Base-by-base conservation (phyloP, 148 eudicot genomes). In the Dysphania ambrosioides region DNA sequence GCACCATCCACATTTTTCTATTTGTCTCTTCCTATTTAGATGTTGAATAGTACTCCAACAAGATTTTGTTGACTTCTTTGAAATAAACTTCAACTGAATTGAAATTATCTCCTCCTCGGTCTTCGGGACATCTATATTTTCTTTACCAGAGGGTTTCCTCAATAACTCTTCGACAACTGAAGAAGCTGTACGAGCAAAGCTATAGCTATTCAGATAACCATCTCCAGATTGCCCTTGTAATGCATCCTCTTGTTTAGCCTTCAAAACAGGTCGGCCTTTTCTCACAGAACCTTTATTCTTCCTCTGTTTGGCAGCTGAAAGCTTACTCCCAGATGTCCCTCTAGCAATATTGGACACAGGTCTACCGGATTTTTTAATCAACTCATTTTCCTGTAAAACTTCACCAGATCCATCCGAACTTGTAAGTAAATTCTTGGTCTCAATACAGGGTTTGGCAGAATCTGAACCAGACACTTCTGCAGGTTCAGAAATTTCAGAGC, bases 1-100 rank as follows among this genome's bases (percentile, higher is more conserved):
- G 83, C 99, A 96, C 99, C 99, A 96, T 44, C 94, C 97, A 87
- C 99, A 96, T 74, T 81, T 89, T 83, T 92, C 99, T 79, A 79
- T 90, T 77, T 74, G 86, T 44, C 79, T 80, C 78, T 84, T 86
- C 58, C 51, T 76, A 75, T 71, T 57, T 8, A 81, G 65, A 67
- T 75, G 82, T 64, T 68, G 80, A 77, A 83, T 77, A 72, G 77
- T 84, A 51, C 89, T 78, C 97, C 99, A 96, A 58, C 80, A 86
- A 80, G 86, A 85, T 76, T 85, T 89, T 58, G 81, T 53, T 42
- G 81, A 83, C 61, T 81, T 85, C 77, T 81, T 90, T n/a, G 82
- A 67, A 73, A 90, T 86, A 59, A 86, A 85, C 84, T 92, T 92
- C 79, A 85, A 59, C 82, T 96, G 99, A 26, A 82, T 77, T 23